Evolutionary conservation across 805 yeast species (phyloP).

Genomic region (Wickerhamiella nectarea): DNA sequence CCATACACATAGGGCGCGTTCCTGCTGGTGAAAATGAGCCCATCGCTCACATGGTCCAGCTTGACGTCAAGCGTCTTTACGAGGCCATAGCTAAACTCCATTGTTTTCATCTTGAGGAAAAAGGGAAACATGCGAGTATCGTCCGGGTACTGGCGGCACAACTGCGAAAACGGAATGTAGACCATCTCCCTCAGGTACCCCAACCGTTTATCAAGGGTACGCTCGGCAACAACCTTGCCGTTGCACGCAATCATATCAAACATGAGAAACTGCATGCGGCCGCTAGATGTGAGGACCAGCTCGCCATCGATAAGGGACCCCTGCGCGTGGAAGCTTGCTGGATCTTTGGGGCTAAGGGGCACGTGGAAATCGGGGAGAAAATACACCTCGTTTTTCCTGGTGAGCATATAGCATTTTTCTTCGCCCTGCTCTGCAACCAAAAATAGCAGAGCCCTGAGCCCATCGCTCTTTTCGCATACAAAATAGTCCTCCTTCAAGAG

Average conservation of each 20-base stretch:
- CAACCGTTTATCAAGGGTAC: constrained; percentile 65
- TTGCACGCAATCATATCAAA: constrained; percentile 85
- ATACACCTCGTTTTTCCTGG: constrained; percentile 77
- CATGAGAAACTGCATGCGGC: constrained; percentile 58
- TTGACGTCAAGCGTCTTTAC: constrained; percentile 57
- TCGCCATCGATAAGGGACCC: constrained; percentile 94
- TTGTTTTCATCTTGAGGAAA: constrained; percentile 71
- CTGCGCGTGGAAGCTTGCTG: constrained; percentile 47
- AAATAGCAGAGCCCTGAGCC: constrained; percentile 68
- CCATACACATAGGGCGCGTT: constrained; percentile 79
- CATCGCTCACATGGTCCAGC: constrained; percentile 83
- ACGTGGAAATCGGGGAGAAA: constrained; percentile 69
- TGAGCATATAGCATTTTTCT: constrained; percentile 80
- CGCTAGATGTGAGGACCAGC: constrained; percentile 40
- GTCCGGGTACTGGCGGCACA: constrained; percentile 57
- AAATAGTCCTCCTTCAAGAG: constrained; percentile 63
- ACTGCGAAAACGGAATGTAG: constrained; percentile 65
- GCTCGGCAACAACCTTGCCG: constrained; percentile 52
- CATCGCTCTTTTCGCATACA: constrained; percentile 95
- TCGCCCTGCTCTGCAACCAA: constrained; percentile 34
- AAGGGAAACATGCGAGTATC: constrained; percentile 69
- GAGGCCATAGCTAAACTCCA: constrained; percentile 72
- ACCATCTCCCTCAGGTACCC: constrained; percentile 76
- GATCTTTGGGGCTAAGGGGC: constrained; percentile 39
- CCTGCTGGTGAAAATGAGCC: constrained; percentile 84